Evolutionary conservation across 2,329 filamentous ascomycete genomes (phyloP).

Genomic region (Fusarium papillatum): DNA sequence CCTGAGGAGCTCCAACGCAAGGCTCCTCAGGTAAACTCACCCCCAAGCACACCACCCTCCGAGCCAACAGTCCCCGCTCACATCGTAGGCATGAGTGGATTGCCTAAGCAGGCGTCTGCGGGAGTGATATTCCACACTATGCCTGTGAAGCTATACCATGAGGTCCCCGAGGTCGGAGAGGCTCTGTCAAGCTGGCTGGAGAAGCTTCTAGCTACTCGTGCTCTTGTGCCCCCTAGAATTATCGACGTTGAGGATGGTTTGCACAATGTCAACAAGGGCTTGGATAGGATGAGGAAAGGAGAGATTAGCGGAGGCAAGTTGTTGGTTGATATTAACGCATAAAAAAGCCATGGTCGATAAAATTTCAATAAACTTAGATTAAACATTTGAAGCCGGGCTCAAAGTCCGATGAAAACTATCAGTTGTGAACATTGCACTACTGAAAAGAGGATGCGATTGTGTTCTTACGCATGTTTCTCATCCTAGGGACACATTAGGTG

Average conservation of each 20-base stretch:
- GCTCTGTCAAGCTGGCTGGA: conserved; percentile 77
- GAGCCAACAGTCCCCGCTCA: conserved; percentile 58
- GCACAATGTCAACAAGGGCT: conserved; percentile 74
- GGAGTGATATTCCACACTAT: conserved; percentile 73
- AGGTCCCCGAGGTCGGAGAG: conserved; percentile 73
- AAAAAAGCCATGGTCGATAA: background rate
- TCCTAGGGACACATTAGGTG: too few species aligned
- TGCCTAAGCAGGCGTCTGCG: conserved; percentile 67
- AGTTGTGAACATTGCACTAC: too few species aligned
- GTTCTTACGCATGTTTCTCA: too few species aligned
- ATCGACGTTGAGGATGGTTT: conserved; percentile 74
- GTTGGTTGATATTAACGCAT: conserved; percentile 62
- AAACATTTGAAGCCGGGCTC: background rate
- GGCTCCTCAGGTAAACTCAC: conserved; percentile 45
- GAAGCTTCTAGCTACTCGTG: conserved; percentile 66
- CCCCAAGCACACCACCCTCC: conserved; percentile 53
- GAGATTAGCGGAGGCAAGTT: conserved; percentile 77
- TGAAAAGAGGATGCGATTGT: too few species aligned
- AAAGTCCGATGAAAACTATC: background rate
- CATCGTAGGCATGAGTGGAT: conserved; percentile 75
- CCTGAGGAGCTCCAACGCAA: conserved; percentile 58
- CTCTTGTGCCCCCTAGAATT: conserved; percentile 74
- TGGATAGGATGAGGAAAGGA: conserved; percentile 76
- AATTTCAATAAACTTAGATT: background rate
- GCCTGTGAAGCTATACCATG: conserved; percentile 83